Evolutionary conservation across 768 basidiomycete species (phyloP).

Genomic region (Leccinum variicolor): DNA sequence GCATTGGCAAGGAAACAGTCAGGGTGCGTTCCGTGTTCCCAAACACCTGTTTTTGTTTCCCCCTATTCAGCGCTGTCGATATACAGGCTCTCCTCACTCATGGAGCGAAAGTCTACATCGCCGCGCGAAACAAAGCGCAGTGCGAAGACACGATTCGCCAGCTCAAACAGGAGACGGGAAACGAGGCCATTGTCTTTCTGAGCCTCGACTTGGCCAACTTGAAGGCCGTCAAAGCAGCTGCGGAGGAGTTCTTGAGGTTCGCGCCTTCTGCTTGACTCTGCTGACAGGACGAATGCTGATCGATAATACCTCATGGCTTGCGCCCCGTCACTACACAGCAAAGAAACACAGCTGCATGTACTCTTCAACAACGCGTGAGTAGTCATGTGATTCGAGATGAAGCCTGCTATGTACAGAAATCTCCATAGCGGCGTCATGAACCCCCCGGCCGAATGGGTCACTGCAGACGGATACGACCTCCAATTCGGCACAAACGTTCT

Average conservation of each 20-base stretch:
- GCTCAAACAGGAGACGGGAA: constrained; percentile 32
- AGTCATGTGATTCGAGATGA: constrained; percentile 20
- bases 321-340: constrained; percentile 21
- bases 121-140: constrained; percentile 23
- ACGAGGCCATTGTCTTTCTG: constrained; percentile 29
- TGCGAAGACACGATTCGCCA: constrained; percentile 28
- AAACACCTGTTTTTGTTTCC: too few relatives aligned
- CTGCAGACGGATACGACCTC: constrained; percentile 49
- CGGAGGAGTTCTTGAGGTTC: constrained; percentile 30
- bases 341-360: constrained; percentile 44
- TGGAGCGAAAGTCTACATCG: constrained; percentile 38
- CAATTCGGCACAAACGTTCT: constrained; percentile 15
- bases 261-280: not conserved
- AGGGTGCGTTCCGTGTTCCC: not conserved
- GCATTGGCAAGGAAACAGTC: constrained; percentile 28
- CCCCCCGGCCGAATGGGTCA: constrained; percentile 38
- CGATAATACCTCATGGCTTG: not conserved
- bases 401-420: not conserved
- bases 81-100: constrained; percentile 25
- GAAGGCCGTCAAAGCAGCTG: constrained; percentile 31
- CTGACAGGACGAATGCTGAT: not conserved
- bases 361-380: constrained; percentile 51
- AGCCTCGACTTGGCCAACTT: constrained; percentile 38
- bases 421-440: constrained; percentile 45
- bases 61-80: not conserved